phyloP scores from a whole-genome alignment of 257 asterid genomes.

The Solanum chaucha region DNA sequence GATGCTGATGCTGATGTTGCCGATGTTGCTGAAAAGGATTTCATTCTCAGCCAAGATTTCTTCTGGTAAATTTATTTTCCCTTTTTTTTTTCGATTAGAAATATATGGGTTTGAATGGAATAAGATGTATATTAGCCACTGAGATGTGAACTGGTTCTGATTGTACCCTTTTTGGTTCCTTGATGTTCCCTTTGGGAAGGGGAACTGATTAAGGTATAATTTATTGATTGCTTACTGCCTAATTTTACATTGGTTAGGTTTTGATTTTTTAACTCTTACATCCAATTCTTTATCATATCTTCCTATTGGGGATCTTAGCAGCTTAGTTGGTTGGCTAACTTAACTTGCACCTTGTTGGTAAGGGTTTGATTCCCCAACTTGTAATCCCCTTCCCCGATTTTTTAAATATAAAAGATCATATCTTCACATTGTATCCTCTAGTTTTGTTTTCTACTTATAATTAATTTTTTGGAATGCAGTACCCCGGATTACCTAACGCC shows the following conservation, averaged over 20 bases:
- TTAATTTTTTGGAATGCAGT: slow-evolving; percentile 21
- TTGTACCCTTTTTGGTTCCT: neutral
- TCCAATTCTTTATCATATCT: neutral
- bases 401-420: neutral
- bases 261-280: neutral
- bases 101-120: neutral
- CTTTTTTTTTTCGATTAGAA: neutral
- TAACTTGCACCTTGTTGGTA: neutral
- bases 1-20: slow-evolving; percentile 11
- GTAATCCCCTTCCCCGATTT: neutral
- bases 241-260: neutral
- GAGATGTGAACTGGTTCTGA: neutral
- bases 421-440: neutral
- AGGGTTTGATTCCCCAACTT: neutral
- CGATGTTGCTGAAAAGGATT: slow-evolving; percentile 38
- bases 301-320: neutral
- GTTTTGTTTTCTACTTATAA: neutral
- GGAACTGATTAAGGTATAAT: neutral
- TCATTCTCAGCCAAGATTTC: slow-evolving; percentile 94
- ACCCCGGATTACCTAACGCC: slow-evolving; percentile 95
- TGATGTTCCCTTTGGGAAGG: neutral
- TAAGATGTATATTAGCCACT: neutral
- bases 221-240: neutral
- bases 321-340: neutral
- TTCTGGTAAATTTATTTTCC: slow-evolving; percentile 41